phyloP scores from a whole-genome alignment of 805 yeast genomes.

The Zygosaccharomyces pseudorouxii region DNA sequence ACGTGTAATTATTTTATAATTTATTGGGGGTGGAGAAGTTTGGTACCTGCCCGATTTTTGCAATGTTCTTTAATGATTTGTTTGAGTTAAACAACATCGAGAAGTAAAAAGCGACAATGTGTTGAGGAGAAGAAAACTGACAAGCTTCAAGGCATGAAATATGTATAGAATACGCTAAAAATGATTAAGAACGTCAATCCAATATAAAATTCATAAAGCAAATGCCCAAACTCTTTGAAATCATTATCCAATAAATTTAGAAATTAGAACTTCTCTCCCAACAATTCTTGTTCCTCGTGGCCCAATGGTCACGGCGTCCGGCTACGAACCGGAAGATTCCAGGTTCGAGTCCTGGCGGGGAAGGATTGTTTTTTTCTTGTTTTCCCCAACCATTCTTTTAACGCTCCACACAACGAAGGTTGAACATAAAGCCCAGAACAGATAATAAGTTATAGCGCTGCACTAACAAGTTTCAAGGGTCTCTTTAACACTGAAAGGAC shows the following conservation, averaged over 20 bases:
- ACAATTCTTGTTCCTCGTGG: constrained; percentile 57
- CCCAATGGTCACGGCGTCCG: constrained; percentile 76
- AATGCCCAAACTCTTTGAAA: not conserved
- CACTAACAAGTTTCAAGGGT: too few relatives aligned
- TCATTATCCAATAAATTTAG: too few relatives aligned
- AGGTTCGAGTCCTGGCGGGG: constrained; percentile 56
- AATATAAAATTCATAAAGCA: not conserved
- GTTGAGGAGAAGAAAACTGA: not conserved
- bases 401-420: too few relatives aligned
- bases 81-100: not conserved
- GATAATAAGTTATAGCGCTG: too few relatives aligned
- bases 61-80: not conserved
- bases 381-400: too few relatives aligned
- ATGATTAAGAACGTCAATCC: too few relatives aligned
- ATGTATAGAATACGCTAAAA: not conserved
- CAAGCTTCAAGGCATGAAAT: not conserved
- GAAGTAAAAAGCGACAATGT: not conserved
- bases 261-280: not conserved
- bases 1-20: not conserved
- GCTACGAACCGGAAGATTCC: constrained; percentile 56
- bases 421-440: too few relatives aligned
- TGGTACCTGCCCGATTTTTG: not conserved
- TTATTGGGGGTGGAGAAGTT: not conserved
- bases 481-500: not conserved
- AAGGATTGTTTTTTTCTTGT: constrained; percentile 28